Base-by-base conservation (phyloP, 495 filamentous ascomycete species). In the Tuber aestivum region DNA sequence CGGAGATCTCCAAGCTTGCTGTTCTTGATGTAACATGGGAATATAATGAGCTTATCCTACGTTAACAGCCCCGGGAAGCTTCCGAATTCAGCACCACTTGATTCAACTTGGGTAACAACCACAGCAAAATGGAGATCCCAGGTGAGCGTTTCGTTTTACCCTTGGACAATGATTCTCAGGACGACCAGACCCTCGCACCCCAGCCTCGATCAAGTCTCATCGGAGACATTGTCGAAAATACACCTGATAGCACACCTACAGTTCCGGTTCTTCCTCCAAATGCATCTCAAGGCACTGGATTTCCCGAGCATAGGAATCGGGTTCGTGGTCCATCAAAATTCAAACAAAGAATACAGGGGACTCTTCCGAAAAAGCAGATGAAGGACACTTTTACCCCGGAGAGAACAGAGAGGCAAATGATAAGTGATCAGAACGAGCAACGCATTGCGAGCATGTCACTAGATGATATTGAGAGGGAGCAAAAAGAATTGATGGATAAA, bases 241-340 rank as follows among this genome's bases (percentile, higher is more conserved):
- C 92, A 50, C 84, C 90, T 20, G 82, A 87, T 41, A 81, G 85
- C 38, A 84, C 86, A 21, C 83, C 88, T 1, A 88, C 87, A 69
- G 83, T 89, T n/a, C 92, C 93, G 9, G 86, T 87, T 70, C 90
- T 91, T 18, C 91, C 91, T 86, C 72, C 83, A 70, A 73, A 79
- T 37, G 70, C 70, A n/a, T 7, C 88, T 27, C 88, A 89, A 56
- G 83, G 81, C 35, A 87, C 88, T 37, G 95, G 95, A 1, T 98
- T 97, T 77, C 95, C 95, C 40, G 89, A 89, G 68, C 94, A 92
- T 85, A 94, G 92, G 81, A 94, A 91, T 80, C 90, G 95, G 27
- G 37, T 77, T 61, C 85, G 84, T n/a, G 86, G 87, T 61, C 81
- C 86, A 0, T 96, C 93, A 9, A 88, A 90, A 41, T 97, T 97